Evolutionary conservation across 2,329 filamentous ascomycete genomes (phyloP).

Genomic region (Trichophyton rubrum): DNA sequence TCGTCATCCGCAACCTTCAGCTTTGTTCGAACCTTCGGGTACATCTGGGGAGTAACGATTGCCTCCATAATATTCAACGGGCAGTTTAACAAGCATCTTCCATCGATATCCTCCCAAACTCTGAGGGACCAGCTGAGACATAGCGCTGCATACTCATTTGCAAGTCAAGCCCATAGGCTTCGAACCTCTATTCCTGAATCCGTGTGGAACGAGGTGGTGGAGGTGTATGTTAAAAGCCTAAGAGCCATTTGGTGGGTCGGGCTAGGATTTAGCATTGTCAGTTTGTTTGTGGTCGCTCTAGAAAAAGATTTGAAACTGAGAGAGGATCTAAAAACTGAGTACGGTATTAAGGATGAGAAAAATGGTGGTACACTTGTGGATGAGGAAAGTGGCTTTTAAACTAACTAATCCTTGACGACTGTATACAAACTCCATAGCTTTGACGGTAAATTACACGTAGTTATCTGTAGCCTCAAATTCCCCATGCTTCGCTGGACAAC

Average conservation of each 20-base stretch:
- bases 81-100: slow-evolving; percentile 12
- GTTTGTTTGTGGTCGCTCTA: slow-evolving; percentile 24
- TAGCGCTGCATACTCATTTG: slow-evolving; percentile 7
- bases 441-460: too few relatives aligned
- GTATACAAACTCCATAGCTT: too few relatives aligned
- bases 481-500: too few relatives aligned
- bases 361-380: neutral
- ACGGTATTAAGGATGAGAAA: slow-evolving; percentile 27
- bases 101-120: neutral
- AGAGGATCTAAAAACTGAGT: slow-evolving; percentile 29
- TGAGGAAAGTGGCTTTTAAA: neutral
- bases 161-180: neutral
- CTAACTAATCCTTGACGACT: neutral
- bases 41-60: slow-evolving; percentile 23
- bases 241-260: slow-evolving; percentile 17
- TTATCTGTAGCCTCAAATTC: too few relatives aligned
- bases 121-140: neutral
- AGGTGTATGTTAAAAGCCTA: slow-evolving; percentile 19
- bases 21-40: slow-evolving; percentile 23
- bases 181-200: neutral
- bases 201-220: slow-evolving; percentile 15
- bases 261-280: slow-evolving; percentile 21
- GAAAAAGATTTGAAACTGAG: slow-evolving; percentile 29
- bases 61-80: slow-evolving; percentile 24
- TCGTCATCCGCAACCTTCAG: slow-evolving; percentile 19